Evolutionary conservation across 78 protist species (phyloP).

Genomic region (Chrysochromulina parva): DNA sequence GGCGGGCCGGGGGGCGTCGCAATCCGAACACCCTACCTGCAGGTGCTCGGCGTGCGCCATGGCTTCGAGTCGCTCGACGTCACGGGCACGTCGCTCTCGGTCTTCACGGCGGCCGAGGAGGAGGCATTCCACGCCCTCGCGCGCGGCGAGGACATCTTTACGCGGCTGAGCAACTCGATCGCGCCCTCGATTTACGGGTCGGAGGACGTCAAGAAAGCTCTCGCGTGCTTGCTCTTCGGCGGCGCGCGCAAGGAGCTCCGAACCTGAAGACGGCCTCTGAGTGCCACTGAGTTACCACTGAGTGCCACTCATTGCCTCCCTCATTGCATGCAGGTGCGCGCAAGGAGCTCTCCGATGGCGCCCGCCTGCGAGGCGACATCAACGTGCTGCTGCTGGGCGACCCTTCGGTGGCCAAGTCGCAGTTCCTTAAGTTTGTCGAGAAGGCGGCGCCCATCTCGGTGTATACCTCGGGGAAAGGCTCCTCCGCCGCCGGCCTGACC

Average conservation of each 20-base stretch:
- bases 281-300: neutral
- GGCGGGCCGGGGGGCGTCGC: neutral
- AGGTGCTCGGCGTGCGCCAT: conserved; percentile 24
- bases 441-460: conserved; percentile 96
- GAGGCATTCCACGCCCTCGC: neutral
- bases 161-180: conserved; percentile 27
- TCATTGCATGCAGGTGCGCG: neutral
- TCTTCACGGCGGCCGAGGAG: neutral
- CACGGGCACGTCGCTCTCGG: neutral
- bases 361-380: conserved; percentile 98
- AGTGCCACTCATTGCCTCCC: neutral
- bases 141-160: neutral
- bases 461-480: conserved; percentile 98
- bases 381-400: conserved; percentile 99
- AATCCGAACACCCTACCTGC: conserved; percentile 30
- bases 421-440: conserved; percentile 93
- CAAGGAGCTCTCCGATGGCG: conserved; percentile 62
- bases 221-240: conserved; percentile 92
- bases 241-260: conserved; percentile 83
- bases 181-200: conserved; percentile 97
- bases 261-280: neutral
- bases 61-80: neutral
- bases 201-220: conserved; percentile 90
- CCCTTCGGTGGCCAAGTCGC: conserved; percentile 99
- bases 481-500: conserved; percentile 98